Base-by-base conservation (phyloP, 2,329 filamentous ascomycete species). In the Monascus ruber region DNA sequence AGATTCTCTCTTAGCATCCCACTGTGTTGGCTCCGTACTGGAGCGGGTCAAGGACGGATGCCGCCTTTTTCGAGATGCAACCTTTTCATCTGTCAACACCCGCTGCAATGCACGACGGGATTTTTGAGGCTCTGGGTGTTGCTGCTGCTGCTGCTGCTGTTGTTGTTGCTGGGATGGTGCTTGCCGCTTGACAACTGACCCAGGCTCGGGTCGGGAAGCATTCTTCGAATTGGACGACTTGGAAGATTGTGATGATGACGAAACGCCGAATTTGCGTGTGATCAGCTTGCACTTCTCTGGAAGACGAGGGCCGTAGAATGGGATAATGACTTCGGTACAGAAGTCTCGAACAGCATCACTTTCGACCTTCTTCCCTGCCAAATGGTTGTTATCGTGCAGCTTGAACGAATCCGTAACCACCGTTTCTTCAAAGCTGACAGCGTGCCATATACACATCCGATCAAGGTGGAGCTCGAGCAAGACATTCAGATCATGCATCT, bases 361-460 rank as follows among this genome's bases (percentile, higher is more conserved):
- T 17, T 63, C 56, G n/a, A 53, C 48, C 37, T 58, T 59, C 46
- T 59, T 63, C 9, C 53, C 53, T 4, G 54, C 46, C 28, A 52
- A 47, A 39, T 53, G 51, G 35, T 40, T 50, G 26, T 53, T 48
- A n/a, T 46, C 53, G n/a, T 52, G 52, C 24, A 50, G 36, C 35
- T 55, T 58, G 26, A 49, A 42, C 10, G 53, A 47, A 24, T 59
- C 53, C 1, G 53, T 43, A 9, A 56, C 46, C 4, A 49, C 45
- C 4, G 51, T 45, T 26, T 66, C 65, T 26, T 63, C 63, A 29
- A 60, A 53, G 41, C 56, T 63, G 36, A 71, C 64, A 25, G 66
- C 62, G 49, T 71, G 67, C 69, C 69, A 72, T 38, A 72, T 72
- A 43, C 68, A 70, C 25, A 72, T 52, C 39, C 68, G 57, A 42